phyloP scores from a whole-genome alignment of 2,329 filamentous ascomycete genomes.

The Colletotrichum plurivorum region DNA sequence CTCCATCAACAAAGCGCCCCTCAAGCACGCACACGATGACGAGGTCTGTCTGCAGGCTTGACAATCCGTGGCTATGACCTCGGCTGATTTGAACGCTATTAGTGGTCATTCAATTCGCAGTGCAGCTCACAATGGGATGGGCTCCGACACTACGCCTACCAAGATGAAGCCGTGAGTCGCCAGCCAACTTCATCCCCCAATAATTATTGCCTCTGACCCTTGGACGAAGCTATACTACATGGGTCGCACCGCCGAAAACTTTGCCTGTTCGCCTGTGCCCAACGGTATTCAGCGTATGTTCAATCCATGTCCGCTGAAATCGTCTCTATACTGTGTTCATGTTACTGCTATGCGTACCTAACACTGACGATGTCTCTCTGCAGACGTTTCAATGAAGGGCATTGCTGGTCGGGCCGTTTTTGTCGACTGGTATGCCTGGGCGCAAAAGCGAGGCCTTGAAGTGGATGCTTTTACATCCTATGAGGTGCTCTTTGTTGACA shows the following conservation, averaged over 20 bases:
- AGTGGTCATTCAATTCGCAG: slow-evolving; percentile 47
- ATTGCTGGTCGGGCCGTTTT: slow-evolving; percentile 65
- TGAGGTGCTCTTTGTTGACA: slow-evolving; percentile 40
- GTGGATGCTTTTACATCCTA: slow-evolving; percentile 41
- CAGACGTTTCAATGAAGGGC: slow-evolving; percentile 44
- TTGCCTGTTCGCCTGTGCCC: slow-evolving; percentile 36
- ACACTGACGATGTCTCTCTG: slow-evolving; percentile 1
- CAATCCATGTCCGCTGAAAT: no score
- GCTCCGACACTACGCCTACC: slow-evolving; percentile 45
- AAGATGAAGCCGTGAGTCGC: slow-evolving; percentile 41
- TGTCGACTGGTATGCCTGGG: slow-evolving; percentile 67
- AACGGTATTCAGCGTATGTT: slow-evolving; percentile 45
- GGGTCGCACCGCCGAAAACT: slow-evolving; percentile 43
- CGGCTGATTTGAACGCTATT: neutral
- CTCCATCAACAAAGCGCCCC: slow-evolving; percentile 44
- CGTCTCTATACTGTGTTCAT: no score
- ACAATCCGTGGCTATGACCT: no score
- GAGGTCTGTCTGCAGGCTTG: slow-evolving; percentile 39
- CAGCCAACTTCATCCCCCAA: neutral
- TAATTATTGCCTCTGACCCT: neutral
- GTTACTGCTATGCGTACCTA: no score
- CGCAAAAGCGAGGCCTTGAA: slow-evolving; percentile 49
- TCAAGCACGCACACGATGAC: slow-evolving; percentile 46
- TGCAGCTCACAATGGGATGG: slow-evolving; percentile 46
- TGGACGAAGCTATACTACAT: slow-evolving; percentile 43